These are phyloP conservation scores for Microcyclospora tardicrescens DNA, from an alignment of 2,329 filamentous ascomycete genomes.

Conservation along the genomic window DNA sequence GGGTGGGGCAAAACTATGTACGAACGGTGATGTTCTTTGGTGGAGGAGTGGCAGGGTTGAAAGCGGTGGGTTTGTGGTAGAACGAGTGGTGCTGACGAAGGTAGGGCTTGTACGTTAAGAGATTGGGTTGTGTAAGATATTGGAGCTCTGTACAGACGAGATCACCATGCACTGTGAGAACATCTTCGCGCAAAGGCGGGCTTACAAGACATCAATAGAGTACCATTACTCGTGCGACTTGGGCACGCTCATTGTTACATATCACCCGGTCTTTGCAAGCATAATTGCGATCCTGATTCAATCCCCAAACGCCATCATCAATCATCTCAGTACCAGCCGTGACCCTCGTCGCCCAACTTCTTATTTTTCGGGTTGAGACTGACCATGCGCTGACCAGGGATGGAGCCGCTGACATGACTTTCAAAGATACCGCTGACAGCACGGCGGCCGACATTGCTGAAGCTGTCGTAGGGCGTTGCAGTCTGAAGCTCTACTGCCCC, in stretches of 20 bases:
- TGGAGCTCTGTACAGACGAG: no score
- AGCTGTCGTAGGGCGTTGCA: conserved; percentile 38
- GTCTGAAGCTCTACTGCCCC: conserved; percentile 7
- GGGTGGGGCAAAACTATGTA: conserved; percentile 7
- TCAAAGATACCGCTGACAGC: conserved; percentile 49
- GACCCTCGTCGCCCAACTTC: conserved; percentile 41
- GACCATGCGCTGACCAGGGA: conserved; percentile 46
- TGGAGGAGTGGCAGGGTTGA: conserved; percentile 3
- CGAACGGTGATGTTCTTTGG: conserved; percentile 3
- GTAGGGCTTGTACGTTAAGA: no score
- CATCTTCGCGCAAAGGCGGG: no score
- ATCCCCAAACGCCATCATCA: background rate
- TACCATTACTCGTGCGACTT: no score
- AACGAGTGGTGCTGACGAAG: no score
- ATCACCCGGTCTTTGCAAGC: no score
- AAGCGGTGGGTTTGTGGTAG: background rate
- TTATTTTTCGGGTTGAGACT: conserved; percentile 45
- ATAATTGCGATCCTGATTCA: no score
- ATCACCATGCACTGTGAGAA: no score
- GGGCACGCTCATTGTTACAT: no score
- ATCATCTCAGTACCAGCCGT: conserved; percentile 43
- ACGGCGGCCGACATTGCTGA: conserved; percentile 39
- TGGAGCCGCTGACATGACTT: conserved; percentile 37
- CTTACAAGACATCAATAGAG: no score
- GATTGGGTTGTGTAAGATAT: no score